Conservation (phyloP, 805 yeast species). For the Barnettozyma vustinii region DNA sequence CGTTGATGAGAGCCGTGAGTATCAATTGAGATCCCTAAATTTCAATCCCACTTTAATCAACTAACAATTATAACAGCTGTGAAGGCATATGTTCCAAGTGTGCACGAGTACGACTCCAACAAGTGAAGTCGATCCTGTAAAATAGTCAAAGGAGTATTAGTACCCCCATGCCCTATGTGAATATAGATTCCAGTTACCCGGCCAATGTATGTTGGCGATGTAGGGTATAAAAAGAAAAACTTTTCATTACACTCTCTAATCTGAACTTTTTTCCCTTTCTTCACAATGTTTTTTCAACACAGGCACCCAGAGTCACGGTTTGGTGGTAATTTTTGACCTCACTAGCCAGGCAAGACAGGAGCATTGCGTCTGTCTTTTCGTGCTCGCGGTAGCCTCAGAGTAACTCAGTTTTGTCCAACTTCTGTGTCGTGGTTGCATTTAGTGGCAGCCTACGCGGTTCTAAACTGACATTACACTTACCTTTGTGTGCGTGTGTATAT, state of each 20-base stretch:
- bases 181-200: neutral
- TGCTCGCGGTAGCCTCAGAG: conserved; percentile 96
- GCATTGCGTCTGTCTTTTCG: conserved; percentile 39
- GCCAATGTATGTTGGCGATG: neutral
- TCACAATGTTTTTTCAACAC: conserved; percentile 25
- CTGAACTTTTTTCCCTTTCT: neutral
- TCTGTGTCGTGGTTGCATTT: conserved; percentile 33
- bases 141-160: neutral
- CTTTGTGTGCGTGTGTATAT: neutral
- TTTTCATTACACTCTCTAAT: conserved; percentile 1
- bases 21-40: neutral
- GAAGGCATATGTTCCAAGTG: conserved; percentile 51
- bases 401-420: conserved; percentile 47
- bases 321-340: conserved; percentile 24
- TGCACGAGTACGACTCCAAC: conserved; percentile 52
- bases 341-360: conserved; percentile 28
- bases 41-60: neutral
- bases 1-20: conserved; percentile 39
- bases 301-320: conserved; percentile 77
- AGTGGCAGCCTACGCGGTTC: conserved; percentile 64
- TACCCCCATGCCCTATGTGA: neutral
- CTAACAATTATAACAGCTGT: conserved; percentile 25
- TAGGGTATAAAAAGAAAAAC: conserved; percentile 10
- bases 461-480: conserved; percentile 48
- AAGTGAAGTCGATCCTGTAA: conserved; percentile 14